Evolutionary conservation across 2,329 filamentous ascomycete genomes (phyloP).

Genomic region (Aspergillus ochraceus): DNA sequence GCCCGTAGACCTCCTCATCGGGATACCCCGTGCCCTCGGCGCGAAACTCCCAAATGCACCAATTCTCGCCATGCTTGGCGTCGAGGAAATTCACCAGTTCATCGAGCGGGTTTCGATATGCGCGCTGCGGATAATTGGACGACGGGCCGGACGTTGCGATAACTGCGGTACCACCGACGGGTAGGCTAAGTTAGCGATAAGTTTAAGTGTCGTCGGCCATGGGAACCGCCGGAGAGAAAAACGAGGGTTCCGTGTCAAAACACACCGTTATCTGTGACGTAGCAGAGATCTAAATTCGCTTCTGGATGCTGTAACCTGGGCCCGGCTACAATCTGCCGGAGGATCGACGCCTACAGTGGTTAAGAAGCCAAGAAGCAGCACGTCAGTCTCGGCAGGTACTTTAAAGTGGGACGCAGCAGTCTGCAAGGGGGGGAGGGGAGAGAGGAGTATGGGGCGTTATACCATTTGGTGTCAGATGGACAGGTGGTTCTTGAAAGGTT

Average conservation of each 20-base stretch:
- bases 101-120: constrained; percentile 91
- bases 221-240: background rate
- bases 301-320: constrained; percentile 82
- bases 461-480: constrained; percentile 1
- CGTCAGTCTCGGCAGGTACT: constrained; percentile 19
- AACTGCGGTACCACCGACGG: constrained; percentile 41
- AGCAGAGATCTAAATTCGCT: constrained; percentile 89
- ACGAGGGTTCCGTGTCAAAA: background rate
- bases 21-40: constrained; percentile 96
- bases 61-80: constrained; percentile 75
- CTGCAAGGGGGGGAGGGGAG: background rate
- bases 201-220: background rate
- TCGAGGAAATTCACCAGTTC: constrained; percentile 86
- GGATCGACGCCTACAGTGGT: constrained; percentile 62
- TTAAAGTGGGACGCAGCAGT: background rate
- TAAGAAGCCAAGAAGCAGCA: constrained; percentile 14
- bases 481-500: background rate
- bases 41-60: constrained; percentile 97
- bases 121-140: constrained; percentile 83
- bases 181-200: background rate
- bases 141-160: constrained; percentile 81
- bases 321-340: constrained; percentile 88
- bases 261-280: constrained; percentile 76
- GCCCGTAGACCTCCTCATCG: constrained; percentile 80
- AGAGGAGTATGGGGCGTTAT: background rate